Evolutionary conservation across 2,329 filamentous ascomycete species (phyloP).

Genomic region (Exophiala lecanii-corni): DNA sequence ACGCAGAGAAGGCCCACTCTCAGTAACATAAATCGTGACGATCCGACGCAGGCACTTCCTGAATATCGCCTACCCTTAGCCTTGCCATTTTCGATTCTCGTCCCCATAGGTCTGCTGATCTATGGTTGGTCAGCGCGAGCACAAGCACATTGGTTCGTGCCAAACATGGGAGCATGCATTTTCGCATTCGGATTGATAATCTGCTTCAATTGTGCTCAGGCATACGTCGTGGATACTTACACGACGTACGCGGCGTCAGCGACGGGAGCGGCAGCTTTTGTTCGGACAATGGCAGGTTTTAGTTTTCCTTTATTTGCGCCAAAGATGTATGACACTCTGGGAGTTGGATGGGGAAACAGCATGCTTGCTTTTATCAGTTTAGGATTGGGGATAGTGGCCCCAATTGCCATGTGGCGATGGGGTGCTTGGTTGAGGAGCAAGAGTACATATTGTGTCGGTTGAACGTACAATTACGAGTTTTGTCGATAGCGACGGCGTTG

Average conservation of each 20-base stretch:
- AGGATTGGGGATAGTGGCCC: conserved; percentile 36
- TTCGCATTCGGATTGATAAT: conserved; percentile 45
- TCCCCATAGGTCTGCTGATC: conserved; percentile 50
- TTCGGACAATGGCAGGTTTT: conserved; percentile 45
- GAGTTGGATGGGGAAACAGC: conserved; percentile 38
- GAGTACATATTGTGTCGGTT: conserved; percentile 22
- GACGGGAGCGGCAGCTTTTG: conserved; percentile 43
- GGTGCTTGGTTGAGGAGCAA: conserved; percentile 33
- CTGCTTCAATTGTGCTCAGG: conserved; percentile 42
- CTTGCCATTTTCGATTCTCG: conserved; percentile 47
- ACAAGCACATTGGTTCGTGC: conserved; percentile 48
- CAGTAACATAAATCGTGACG: conserved; percentile 3
- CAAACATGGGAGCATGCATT: conserved; percentile 49
- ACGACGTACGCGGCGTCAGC: conserved; percentile 45
- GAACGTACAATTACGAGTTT: no score
- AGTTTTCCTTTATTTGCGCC: conserved; percentile 48
- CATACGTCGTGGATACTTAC: conserved; percentile 42
- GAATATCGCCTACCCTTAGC: conserved; percentile 60
- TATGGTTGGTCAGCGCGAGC: conserved; percentile 54
- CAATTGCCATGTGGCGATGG: conserved; percentile 40
- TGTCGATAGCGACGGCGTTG: background rate
- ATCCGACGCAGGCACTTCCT: conserved; percentile 33
- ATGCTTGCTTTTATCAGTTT: conserved; percentile 40
- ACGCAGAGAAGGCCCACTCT: conserved; percentile 27
- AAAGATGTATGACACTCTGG: conserved; percentile 33